These are phyloP conservation scores for Populus hybrid DNA, from an alignment of 441 rosid genomes.

Conservation along the genomic window DNA sequence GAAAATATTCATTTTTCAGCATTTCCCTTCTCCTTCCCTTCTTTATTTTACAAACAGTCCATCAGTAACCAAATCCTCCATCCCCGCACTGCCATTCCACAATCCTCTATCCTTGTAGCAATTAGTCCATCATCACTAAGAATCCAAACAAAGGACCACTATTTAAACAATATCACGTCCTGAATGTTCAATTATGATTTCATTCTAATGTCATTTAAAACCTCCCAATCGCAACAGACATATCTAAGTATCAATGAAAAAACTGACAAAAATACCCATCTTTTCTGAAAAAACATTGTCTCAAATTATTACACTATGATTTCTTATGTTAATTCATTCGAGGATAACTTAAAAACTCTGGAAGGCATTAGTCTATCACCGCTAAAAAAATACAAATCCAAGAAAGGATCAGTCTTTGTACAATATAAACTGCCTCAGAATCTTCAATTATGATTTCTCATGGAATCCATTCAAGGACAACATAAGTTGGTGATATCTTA, in stretches of 20 bases:
- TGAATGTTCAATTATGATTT: too few species aligned
- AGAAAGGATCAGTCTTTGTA: background rate
- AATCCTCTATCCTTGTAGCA: too few species aligned
- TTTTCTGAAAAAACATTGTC: background rate
- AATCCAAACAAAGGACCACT: background rate
- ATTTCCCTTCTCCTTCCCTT: background rate
- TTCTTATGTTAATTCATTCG: background rate
- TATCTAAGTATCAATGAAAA: too few species aligned
- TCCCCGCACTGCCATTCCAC: too few species aligned
- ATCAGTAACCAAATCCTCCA: too few species aligned
- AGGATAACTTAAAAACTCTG: background rate
- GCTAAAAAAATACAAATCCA: background rate
- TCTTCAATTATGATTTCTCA: background rate
- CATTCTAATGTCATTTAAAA: too few species aligned
- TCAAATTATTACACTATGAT: background rate
- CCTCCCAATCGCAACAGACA: too few species aligned
- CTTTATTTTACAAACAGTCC: background rate
- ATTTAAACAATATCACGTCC: background rate
- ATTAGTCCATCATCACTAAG: too few species aligned
- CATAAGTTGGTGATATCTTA: background rate
- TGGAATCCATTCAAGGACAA: background rate
- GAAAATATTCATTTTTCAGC: too few species aligned
- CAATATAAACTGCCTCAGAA: background rate
- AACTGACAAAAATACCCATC: background rate
- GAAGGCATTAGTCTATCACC: background rate